A percentile compares a stretch with the other conserved stretches of the same genome.
Evolutionary conservation across 2,329 filamentous ascomycete genomes (phyloP).

Genomic region (Alternaria metachromatica): DNA sequence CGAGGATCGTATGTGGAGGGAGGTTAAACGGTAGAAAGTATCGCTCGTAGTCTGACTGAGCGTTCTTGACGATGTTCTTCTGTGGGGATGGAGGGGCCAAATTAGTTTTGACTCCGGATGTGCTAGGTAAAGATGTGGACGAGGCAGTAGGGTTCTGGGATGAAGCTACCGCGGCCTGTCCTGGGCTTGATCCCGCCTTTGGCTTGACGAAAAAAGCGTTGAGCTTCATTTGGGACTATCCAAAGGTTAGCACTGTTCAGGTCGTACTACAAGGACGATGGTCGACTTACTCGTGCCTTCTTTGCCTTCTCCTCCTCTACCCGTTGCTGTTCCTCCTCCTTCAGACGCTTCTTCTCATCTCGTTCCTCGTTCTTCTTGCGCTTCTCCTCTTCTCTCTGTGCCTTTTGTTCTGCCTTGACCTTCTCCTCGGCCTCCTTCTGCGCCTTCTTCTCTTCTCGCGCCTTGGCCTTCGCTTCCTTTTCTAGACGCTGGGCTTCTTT

Average conservation of each 20-base stretch:
- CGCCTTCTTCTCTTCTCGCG: conserved; percentile 44
- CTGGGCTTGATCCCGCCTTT: conserved; percentile 40
- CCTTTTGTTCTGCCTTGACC: conserved; percentile 47
- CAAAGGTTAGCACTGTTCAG: conserved; percentile 23
- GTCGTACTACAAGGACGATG: conserved; percentile 1
- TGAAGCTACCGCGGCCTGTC: conserved; percentile 39
- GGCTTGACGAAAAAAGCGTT: conserved; percentile 56
- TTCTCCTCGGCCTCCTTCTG: conserved; percentile 45
- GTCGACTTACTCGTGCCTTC: conserved; percentile 49
- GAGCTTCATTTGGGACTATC: conserved; percentile 50
- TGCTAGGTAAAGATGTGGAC: conserved; percentile 34
- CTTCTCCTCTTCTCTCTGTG: conserved; percentile 46
- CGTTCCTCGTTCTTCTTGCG: conserved; percentile 45
- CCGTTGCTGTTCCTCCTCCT: conserved; percentile 57
- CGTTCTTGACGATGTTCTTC: conserved; percentile 40
- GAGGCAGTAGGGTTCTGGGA: conserved; percentile 41
- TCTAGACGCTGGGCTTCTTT: conserved; percentile 49
- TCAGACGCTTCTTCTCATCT: conserved; percentile 50
- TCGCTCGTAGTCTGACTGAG: conserved; percentile 58
- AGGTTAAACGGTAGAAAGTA: conserved; percentile 83
- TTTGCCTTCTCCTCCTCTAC: conserved; percentile 49
- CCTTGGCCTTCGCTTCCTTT: conserved; percentile 48
- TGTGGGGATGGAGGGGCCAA: conserved; percentile 41
- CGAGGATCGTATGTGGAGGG: conserved; percentile 74
- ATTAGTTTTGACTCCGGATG: conserved; percentile 32